Conservation (phyloP, 139 green algal genomes). For the Raphidocelis subcapitata region DNA sequence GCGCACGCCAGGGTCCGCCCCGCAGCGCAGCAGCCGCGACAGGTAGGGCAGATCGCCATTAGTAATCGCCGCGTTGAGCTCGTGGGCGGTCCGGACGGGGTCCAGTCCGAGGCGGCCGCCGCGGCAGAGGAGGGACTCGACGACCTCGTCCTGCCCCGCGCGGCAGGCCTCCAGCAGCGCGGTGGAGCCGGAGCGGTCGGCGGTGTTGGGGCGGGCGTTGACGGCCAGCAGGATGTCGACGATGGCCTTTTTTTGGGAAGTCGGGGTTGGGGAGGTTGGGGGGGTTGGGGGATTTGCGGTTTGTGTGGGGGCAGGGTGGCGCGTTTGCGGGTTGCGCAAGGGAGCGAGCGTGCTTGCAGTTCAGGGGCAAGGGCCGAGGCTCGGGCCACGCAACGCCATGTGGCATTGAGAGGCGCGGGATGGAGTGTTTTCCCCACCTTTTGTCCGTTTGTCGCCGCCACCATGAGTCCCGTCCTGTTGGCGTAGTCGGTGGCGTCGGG, state of each 20-base stretch:
- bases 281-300: too few species aligned
- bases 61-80: conserved; percentile 33
- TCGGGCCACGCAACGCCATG: too few species aligned
- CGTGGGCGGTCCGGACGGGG: background rate
- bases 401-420: too few species aligned
- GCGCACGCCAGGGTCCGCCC: conserved; percentile 30
- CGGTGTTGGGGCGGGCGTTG: conserved; percentile 16
- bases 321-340: background rate
- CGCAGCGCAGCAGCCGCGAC: conserved; percentile 30
- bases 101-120: background rate
- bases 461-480: conserved; percentile 33
- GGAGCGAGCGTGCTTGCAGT: too few species aligned
- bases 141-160: conserved; percentile 4
- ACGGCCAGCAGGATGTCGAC: conserved; percentile 43
- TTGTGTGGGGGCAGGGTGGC: too few species aligned
- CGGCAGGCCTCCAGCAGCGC: conserved; percentile 32
- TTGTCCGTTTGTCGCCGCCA: conserved; percentile 36
- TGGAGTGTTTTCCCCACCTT: background rate
- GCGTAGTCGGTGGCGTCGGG: conserved; percentile 40
- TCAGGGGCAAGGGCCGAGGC: too few species aligned
- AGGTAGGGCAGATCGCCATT: conserved; percentile 40
- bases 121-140: background rate
- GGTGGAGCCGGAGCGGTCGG: conserved; percentile 36
- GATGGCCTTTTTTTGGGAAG: conserved; percentile 3
- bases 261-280: too few species aligned